Evolutionary conservation across 1,139 yeast species (phyloP), one percentile per base, ranked within the genome.

Genomic region (Diutina catenulata): DNA sequence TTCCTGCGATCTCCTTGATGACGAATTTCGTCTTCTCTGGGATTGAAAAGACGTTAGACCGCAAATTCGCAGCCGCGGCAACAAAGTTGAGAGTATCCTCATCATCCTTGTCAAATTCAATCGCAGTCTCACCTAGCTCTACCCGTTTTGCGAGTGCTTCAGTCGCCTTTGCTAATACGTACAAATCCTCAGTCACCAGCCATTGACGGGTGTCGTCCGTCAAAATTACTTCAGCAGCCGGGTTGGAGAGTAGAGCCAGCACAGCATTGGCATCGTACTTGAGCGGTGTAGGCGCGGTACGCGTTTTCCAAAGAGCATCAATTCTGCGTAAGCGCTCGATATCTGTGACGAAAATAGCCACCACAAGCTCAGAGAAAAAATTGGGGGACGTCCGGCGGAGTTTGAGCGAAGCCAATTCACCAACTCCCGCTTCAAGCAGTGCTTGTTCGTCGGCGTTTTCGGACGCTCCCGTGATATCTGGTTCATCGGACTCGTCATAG

Each of bases 1-100:
- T 91, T 8, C 99, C 99, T 0, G 98, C 98, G 48, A 88, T 87
- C 53, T 93, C 76, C 55, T 93, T 93, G 46, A 83, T 75, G 45
- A 86, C 95, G 51, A 93, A 93, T 47, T 84, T 81, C 13, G 94
- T 68, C 53, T 82, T 80, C 40, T 66, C 51, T 22, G 77, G 82
- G 43, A 93, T 88, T 23, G 70, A 64, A 52, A 91, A 93, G 1
- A 86, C 70, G 36, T 53, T 55, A 0, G 94, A 78, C 46, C 98
- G 70, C 40, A 93, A 66, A 49, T 88, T 87, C 0, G 98, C 77
- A 0, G 97, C 80, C 0, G 96, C 76, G 3, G 77, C 81, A 5
- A 93, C 96, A 59, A 93, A 93, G 46, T 80, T 72, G 41, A 93
- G 65, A 0, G 97, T 82, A 49, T 86, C 96, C 37, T 76, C 81